phyloP scores from a whole-genome alignment of 2,329 filamentous ascomycete genomes.

The Cadophora gregata region DNA sequence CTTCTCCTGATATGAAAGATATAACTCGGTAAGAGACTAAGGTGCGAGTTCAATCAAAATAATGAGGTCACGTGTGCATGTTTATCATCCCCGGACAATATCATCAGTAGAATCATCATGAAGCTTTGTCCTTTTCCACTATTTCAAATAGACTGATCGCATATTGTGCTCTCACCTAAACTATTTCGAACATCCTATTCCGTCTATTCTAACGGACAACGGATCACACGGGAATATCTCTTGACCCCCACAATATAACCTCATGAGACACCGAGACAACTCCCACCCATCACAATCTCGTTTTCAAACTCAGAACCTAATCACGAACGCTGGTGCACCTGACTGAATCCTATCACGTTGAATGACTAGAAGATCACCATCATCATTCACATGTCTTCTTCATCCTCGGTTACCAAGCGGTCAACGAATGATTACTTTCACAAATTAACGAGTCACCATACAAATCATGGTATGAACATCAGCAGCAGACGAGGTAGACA shows the following conservation, averaged over 20 bases:
- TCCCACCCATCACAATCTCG: not conserved
- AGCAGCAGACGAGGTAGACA: not conserved
- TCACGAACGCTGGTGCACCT: not conserved
- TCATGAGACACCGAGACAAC: not conserved
- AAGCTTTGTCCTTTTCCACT: not conserved
- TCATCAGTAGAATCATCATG: no score
- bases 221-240: not conserved
- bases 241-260: constrained; percentile 12
- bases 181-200: not conserved
- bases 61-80: not conserved
- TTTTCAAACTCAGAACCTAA: constrained; percentile 3
- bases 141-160: no score
- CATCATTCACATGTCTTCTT: constrained; percentile 6
- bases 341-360: not conserved
- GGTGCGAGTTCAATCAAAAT: not conserved
- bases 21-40: not conserved
- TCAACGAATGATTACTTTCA: constrained; percentile 2
- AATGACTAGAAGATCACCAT: not conserved
- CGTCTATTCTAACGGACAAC: not conserved
- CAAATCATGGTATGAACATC: not conserved
- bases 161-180: no score
- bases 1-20: not conserved
- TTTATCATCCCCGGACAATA: no score
- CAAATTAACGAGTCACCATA: not conserved
- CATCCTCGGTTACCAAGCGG: not conserved